phyloP scores from a whole-genome alignment of 345 rosid genomes.

The Gossypium raimondii region DNA sequence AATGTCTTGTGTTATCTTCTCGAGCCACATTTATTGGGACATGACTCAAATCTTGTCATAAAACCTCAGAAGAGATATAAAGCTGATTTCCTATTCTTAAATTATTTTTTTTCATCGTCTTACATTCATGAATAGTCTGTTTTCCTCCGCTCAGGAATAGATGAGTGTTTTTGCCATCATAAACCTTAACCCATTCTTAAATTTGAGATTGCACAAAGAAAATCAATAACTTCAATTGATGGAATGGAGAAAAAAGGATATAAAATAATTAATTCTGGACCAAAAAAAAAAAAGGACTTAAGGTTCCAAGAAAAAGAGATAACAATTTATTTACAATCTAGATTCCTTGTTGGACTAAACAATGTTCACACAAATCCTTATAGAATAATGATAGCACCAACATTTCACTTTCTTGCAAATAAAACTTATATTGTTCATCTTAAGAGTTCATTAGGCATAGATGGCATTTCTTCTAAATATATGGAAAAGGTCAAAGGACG shows the following conservation, averaged over 20 bases:
- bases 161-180: not conserved
- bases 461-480: not conserved
- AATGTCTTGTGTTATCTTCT: not conserved
- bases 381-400: not conserved
- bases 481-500: not conserved
- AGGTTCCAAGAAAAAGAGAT: not conserved
- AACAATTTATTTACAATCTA: not conserved
- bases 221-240: not conserved
- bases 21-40: not conserved
- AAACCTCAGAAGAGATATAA: not conserved
- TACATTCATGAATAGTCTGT: not conserved
- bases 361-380: conserved; percentile 3
- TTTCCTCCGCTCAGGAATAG: not conserved
- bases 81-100: not conserved
- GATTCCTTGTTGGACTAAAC: not conserved
- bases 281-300: not conserved
- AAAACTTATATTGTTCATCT: not conserved
- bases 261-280: not conserved
- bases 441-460: not conserved
- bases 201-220: conserved; percentile 1
- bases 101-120: not conserved
- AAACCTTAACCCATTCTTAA: not conserved
- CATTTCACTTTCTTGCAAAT: not conserved
- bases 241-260: conserved; percentile 2
- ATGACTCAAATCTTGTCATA: not conserved